phyloP scores from a whole-genome alignment of 2,329 filamentous ascomycete species.

The Lithohypha guttulata region DNA sequence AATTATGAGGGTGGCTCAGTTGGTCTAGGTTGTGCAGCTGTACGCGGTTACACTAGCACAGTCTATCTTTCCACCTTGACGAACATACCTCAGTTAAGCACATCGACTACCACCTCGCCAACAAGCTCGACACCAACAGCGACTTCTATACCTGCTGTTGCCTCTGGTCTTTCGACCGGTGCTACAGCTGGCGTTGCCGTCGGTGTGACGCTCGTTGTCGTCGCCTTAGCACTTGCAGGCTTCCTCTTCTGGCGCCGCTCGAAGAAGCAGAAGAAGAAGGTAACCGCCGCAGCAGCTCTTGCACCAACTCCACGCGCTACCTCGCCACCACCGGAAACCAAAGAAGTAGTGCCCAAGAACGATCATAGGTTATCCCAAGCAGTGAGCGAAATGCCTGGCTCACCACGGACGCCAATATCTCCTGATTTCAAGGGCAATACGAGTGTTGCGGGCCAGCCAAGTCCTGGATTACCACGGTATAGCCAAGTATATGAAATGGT shows the following conservation, averaged over 20 bases:
- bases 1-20: constrained; percentile 8
- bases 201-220: constrained; percentile 1
- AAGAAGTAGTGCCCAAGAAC: background rate
- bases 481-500: constrained; percentile 3
- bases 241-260: background rate
- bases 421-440: background rate
- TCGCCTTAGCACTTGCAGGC: background rate
- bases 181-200: constrained; percentile 8
- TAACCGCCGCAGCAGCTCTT: background rate
- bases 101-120: background rate
- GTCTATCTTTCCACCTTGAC: background rate
- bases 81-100: background rate
- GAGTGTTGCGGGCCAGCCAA: background rate
- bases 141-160: background rate
- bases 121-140: constrained; percentile 1
- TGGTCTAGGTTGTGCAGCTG: constrained; percentile 7
- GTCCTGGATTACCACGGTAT: background rate
- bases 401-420: background rate
- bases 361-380: background rate
- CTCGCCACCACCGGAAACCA: background rate
- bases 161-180: background rate
- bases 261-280: background rate
- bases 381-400: background rate
- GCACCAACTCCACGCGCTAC: background rate
- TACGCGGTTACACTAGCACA: constrained; percentile 6